Percentiles rank a stretch among this genome's conserved stretches.
Evolutionary conservation across 208 protist genomes (phyloP).

Genomic region (Jaenimonas drosophilae): DNA sequence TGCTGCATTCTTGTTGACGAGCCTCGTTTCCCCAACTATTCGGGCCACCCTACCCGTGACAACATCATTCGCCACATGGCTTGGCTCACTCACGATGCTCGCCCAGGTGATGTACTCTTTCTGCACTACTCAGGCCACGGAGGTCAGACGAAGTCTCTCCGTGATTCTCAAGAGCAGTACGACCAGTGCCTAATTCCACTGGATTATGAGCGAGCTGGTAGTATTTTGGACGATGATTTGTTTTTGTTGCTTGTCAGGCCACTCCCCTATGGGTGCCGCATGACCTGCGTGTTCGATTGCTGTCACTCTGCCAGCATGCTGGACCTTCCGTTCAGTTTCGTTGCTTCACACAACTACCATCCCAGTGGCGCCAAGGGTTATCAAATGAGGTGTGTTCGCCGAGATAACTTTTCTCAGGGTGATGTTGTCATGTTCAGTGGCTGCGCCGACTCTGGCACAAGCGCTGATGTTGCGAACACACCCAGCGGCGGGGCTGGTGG

Average conservation of each 20-base stretch:
- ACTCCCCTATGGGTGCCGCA: constrained; percentile 65
- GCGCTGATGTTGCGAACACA: constrained; percentile 47
- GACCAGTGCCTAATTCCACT: constrained; percentile 82
- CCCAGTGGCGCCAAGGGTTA: constrained; percentile 9
- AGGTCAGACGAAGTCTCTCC: constrained; percentile 31
- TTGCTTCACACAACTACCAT: constrained; percentile 16
- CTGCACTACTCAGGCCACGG: constrained; percentile 90
- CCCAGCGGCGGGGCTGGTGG: constrained; percentile 49
- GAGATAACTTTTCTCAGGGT: constrained; percentile 60
- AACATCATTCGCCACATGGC: constrained; percentile 84
- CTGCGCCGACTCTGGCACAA: constrained; percentile 80
- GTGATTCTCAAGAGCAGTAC: constrained; percentile 58
- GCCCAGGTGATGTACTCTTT: constrained; percentile 84
- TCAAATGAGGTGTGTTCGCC: constrained; percentile 53
- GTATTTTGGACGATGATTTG: constrained; percentile 87
- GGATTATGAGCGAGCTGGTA: constrained; percentile 49
- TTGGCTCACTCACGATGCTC: constrained; percentile 66
- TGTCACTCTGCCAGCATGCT: constrained; percentile 89
- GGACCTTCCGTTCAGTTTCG: constrained; percentile 84
- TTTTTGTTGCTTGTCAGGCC: constrained; percentile 62
- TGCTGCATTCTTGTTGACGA: constrained; percentile 85
- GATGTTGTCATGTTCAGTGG: constrained; percentile 89
- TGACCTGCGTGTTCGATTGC: constrained; percentile 92
- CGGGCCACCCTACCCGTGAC: constrained; percentile 54
- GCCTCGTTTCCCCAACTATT: constrained; percentile 58